Conservation (phyloP, 139 green algal genomes). For the Eudorina sp. region DNA sequence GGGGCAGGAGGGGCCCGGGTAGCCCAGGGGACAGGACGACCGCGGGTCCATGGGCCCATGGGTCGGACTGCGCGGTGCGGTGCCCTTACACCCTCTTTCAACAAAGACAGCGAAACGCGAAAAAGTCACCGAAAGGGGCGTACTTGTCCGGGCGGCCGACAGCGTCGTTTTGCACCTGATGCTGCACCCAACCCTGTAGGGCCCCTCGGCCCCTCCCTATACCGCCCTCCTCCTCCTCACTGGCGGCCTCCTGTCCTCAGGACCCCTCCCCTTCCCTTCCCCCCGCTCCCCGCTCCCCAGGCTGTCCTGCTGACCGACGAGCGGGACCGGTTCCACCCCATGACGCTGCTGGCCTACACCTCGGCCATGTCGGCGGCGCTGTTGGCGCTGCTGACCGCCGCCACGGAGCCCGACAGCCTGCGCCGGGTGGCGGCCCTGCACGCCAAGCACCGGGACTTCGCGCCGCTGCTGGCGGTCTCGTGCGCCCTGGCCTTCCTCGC, state of each 20-base stretch:
- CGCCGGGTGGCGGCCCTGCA: not conserved
- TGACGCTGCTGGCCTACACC: constrained; percentile 80
- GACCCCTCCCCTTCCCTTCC: not conserved
- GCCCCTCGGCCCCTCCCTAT: too few relatives aligned
- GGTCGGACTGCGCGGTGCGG: too few relatives aligned
- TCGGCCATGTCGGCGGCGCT: constrained; percentile 29
- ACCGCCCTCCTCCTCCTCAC: not conserved
- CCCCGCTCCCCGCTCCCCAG: not conserved
- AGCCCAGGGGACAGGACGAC: too few relatives aligned
- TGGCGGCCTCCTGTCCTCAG: not conserved
- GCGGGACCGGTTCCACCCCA: constrained; percentile 85
- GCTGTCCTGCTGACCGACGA: constrained; percentile 55
- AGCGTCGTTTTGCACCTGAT: too few relatives aligned
- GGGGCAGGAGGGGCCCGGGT: too few relatives aligned
- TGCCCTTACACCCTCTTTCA: too few relatives aligned
- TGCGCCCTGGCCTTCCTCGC: constrained; percentile 88
- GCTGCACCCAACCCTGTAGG: too few relatives aligned
- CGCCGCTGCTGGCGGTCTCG: constrained; percentile 80
- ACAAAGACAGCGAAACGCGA: too few relatives aligned
- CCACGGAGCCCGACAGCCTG: not conserved
- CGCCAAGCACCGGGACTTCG: constrained; percentile 62
- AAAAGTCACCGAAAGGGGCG: too few relatives aligned
- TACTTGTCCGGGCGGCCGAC: too few relatives aligned
- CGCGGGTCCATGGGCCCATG: too few relatives aligned
- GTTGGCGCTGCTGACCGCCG: constrained; percentile 5